Percentiles rank a stretch among this genome's conserved stretches.
phyloP scores from a whole-genome alignment of 163 green algal species.

The Prototheca stagnorum region DNA sequence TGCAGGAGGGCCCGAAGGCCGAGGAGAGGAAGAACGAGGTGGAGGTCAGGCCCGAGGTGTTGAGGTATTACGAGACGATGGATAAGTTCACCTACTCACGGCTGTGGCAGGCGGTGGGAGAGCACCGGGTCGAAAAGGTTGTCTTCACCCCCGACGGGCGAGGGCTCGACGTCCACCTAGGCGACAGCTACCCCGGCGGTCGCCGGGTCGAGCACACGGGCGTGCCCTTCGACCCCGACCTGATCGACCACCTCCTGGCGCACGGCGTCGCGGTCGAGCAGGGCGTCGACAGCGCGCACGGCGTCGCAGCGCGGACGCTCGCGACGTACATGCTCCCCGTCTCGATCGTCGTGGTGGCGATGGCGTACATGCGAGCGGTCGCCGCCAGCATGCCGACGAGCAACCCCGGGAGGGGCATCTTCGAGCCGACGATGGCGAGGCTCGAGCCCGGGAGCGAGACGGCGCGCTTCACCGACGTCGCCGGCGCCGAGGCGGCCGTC shows the following conservation, averaged over 20 bases:
- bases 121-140: conserved; percentile 24
- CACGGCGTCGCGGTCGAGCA: conserved; percentile 19
- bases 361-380: not conserved
- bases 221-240: conserved; percentile 59
- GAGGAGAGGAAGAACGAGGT: too few species aligned
- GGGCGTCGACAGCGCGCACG: not conserved
- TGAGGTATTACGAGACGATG: too few species aligned
- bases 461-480: conserved; percentile 65
- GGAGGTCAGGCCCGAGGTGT: too few species aligned
- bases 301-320: not conserved
- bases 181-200: conserved; percentile 46
- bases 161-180: conserved; percentile 36
- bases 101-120: conserved; percentile 36
- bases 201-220: conserved; percentile 46
- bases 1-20: too few species aligned
- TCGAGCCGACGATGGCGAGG: not conserved
- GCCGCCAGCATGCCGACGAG: not conserved
- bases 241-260: conserved; percentile 56
- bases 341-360: not conserved
- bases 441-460: not conserved
- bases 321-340: not conserved
- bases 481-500: conserved; percentile 78
- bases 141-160: conserved; percentile 25
- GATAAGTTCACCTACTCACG: conserved; percentile 51
- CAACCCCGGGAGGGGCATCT: too few species aligned